These are phyloP conservation scores for Chlamydomonas incerta DNA, from an alignment of 139 green algal genomes.

Conservation along the genomic window DNA sequence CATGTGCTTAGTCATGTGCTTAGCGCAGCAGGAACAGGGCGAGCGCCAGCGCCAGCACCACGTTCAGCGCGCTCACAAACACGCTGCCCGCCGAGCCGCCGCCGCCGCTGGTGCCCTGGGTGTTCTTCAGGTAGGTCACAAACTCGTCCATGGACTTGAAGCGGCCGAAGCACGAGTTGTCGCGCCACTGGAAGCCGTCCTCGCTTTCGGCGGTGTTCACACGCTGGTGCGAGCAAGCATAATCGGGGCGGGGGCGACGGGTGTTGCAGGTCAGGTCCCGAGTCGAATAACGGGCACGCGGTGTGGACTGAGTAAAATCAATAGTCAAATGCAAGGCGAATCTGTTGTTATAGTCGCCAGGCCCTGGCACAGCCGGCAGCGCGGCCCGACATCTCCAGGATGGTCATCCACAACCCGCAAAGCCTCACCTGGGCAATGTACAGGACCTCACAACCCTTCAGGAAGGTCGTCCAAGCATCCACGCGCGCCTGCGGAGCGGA, in stretches of 20 bases:
- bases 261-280: not conserved
- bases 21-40: not conserved
- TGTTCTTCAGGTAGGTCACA: not conserved
- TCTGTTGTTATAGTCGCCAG: not conserved
- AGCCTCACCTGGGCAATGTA: conserved; percentile 30
- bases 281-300: not conserved
- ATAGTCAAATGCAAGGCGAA: not conserved
- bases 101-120: not conserved
- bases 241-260: too few species aligned
- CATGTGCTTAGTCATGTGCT: too few species aligned
- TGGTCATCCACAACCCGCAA: not conserved
- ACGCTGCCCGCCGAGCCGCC: not conserved
- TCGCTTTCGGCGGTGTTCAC: conserved; percentile 23
- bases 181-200: conserved; percentile 8
- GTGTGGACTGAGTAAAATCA: not conserved
- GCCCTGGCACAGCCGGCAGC: too few species aligned
- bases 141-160: conserved; percentile 15
- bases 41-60: not conserved
- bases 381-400: not conserved
- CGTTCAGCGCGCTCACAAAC: not conserved
- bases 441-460: conserved; percentile 14
- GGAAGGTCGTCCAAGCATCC: not conserved
- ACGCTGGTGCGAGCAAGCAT: not conserved
- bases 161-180: conserved; percentile 35
- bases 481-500: not conserved